phyloP scores from a whole-genome alignment of 1,284 basidiomycete genomes.

The Boletus chippewaensis region DNA sequence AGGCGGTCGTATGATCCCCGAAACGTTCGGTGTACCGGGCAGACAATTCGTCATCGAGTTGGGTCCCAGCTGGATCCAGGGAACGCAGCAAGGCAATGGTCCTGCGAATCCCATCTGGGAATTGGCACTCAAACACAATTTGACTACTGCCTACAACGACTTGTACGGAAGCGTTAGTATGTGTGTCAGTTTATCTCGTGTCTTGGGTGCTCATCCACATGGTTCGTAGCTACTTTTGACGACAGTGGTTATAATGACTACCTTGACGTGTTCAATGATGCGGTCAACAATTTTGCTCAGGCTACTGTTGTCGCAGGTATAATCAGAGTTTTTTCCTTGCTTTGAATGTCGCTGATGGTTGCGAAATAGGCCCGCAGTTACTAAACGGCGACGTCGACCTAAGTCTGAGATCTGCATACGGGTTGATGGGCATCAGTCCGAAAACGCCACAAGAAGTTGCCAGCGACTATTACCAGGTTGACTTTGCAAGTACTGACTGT shows the following conservation, averaged over 20 bases:
- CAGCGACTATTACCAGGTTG: conserved; percentile 50
- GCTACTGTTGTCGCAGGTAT: conserved; percentile 42
- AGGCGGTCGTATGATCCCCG: conserved; percentile 54
- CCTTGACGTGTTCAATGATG: conserved; percentile 37
- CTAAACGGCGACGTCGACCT: conserved; percentile 41
- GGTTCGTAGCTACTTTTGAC: conserved; percentile 44
- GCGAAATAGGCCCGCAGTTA: conserved; percentile 37
- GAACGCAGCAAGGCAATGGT: conserved; percentile 47
- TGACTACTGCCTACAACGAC: conserved; percentile 44
- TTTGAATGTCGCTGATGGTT: neutral
- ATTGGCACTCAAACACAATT: conserved; percentile 52
- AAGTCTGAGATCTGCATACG: conserved; percentile 45
- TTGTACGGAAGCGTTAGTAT: conserved; percentile 45
- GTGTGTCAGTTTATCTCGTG: conserved; percentile 14
- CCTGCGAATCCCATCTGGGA: conserved; percentile 54
- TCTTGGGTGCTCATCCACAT: neutral
- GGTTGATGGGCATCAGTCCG: conserved; percentile 40
- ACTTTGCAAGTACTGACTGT: conserved; percentile 23
- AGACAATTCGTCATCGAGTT: conserved; percentile 46
- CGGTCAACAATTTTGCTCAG: conserved; percentile 37
- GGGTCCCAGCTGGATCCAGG: conserved; percentile 70
- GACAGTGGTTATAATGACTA: conserved; percentile 44
- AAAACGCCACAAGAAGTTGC: conserved; percentile 40
- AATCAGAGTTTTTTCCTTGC: neutral
- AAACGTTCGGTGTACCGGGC: conserved; percentile 37